Evolutionary conservation across 495 filamentous ascomycete genomes (phyloP), one percentile per base, ranked within the genome.

Genomic region (Wilcoxina mikolae): DNA sequence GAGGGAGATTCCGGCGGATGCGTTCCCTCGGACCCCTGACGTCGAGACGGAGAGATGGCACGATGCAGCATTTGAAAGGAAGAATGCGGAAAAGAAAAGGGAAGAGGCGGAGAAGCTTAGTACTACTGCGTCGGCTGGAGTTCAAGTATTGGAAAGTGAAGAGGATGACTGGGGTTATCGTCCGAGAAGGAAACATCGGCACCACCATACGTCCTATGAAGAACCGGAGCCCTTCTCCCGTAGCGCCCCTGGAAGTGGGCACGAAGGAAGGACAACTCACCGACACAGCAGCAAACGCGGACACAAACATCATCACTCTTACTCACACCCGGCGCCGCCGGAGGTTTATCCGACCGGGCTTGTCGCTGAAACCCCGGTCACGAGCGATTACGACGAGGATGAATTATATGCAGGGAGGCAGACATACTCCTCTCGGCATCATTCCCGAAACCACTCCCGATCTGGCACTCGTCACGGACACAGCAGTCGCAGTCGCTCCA

Each of bases 11-110:
- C 93, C 91, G 3, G 72, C 74, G 31, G 76, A 80, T 18, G 79
- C 81, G 0, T 88, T 98, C 54, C 91, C 91, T 0, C 65, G 73
- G 3, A 69, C 77, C 22, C 78, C 87, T 0, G 90, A 96, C 63
- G 65, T 71, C 10, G 83, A 84, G 18, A 91, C 90, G 68, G 74
- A 85, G 38, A 67, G 72, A 53, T 98, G 91, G 91, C 86, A 96
- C 63, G 78, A 87, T 56, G 71, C 72, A 28, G 61, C 60, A 45
- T 66, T 66, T 53, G 55, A 28, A 3, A 28, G 28, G 3, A 2
- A 7, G 28, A 28, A 23, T 4, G 49, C 49, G 1, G 49, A 52
- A n/a, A 52, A 52, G 31, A 28, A 23, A 18, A 38, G 25, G 27
- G 5, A 24, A 15, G 33, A 52, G 26, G 17, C n/a, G 5, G 48